Evolutionary conservation across 495 filamentous ascomycete species (phyloP).

Genomic region (Penicillium paxilli): DNA sequence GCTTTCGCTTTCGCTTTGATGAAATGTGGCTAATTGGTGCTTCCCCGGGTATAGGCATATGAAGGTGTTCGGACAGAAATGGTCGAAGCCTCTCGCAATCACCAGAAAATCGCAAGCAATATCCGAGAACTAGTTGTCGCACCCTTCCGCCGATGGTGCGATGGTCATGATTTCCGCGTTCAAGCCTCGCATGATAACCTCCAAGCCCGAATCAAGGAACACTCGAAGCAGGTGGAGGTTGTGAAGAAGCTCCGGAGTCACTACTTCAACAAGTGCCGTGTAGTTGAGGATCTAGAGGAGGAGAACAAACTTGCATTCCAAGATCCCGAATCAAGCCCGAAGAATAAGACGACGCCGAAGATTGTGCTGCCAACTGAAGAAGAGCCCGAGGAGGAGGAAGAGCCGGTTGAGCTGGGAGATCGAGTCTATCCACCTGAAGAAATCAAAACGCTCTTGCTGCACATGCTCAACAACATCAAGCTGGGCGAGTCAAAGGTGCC

Average conservation of each 20-base stretch:
- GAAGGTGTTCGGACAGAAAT: constrained; percentile 94
- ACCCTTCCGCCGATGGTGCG: constrained; percentile 93
- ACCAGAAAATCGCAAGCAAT: constrained; percentile 92
- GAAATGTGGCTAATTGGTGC: not conserved
- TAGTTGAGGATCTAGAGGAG: constrained; percentile 94
- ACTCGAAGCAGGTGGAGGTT: constrained; percentile 85
- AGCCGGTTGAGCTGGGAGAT: constrained; percentile 88
- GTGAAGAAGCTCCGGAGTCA: constrained; percentile 90
- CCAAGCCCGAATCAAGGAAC: constrained; percentile 81
- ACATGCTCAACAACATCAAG: constrained; percentile 85
- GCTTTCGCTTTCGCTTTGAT: no score
- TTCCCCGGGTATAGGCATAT: constrained; percentile 81
- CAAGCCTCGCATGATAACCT: constrained; percentile 93
- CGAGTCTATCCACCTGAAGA: constrained; percentile 79
- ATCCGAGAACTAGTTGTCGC: constrained; percentile 93
- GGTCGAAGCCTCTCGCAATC: constrained; percentile 85
- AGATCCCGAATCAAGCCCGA: constrained; percentile 65
- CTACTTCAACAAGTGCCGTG: constrained; percentile 98
- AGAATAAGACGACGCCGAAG: constrained; percentile 52
- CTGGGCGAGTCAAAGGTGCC: constrained; percentile 90
- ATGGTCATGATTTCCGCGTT: constrained; percentile 86
- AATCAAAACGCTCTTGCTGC: constrained; percentile 81
- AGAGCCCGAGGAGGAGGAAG: constrained; percentile 69
- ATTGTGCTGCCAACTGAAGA: constrained; percentile 59
- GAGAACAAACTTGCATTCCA: constrained; percentile 98